Conservation (phyloP, 208 protist genomes). For the Trypanosoma brucei region DNA sequence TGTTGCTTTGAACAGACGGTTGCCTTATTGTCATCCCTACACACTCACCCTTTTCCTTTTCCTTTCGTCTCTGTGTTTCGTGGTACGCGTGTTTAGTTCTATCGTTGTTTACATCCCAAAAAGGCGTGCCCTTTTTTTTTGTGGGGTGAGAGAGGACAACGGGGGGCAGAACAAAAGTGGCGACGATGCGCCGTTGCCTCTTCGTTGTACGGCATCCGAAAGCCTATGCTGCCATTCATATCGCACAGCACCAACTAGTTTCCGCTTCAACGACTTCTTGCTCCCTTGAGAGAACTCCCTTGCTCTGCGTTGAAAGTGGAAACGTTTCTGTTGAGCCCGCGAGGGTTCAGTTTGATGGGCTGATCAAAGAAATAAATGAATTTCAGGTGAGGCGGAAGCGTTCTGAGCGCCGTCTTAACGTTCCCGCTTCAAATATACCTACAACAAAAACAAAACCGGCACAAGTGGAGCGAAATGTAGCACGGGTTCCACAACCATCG, state of each 20-base stretch:
- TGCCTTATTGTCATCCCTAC: too few relatives aligned
- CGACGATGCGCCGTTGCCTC: neutral
- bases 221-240: too few relatives aligned
- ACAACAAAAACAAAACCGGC: neutral
- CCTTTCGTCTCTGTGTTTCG: too few relatives aligned
- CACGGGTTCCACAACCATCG: neutral
- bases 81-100: too few relatives aligned
- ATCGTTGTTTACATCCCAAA: too few relatives aligned
- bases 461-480: neutral
- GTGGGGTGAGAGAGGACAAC: too few relatives aligned
- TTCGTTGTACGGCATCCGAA: neutral
- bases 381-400: conserved; percentile 17
- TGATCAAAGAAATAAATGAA: conserved; percentile 32
- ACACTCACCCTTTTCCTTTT: too few relatives aligned
- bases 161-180: too few relatives aligned
- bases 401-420: conserved; percentile 8
- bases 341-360: conserved; percentile 16
- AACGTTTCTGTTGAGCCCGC: neutral
- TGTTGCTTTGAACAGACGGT: too few relatives aligned
- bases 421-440: conserved; percentile 17
- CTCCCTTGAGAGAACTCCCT: neutral
- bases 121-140: too few relatives aligned
- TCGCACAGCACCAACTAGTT: neutral
- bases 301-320: neutral
- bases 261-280: neutral